Evolutionary conservation across 2,329 filamentous ascomycete genomes (phyloP).

Genomic region (Thielaviopsis ethacetica): DNA sequence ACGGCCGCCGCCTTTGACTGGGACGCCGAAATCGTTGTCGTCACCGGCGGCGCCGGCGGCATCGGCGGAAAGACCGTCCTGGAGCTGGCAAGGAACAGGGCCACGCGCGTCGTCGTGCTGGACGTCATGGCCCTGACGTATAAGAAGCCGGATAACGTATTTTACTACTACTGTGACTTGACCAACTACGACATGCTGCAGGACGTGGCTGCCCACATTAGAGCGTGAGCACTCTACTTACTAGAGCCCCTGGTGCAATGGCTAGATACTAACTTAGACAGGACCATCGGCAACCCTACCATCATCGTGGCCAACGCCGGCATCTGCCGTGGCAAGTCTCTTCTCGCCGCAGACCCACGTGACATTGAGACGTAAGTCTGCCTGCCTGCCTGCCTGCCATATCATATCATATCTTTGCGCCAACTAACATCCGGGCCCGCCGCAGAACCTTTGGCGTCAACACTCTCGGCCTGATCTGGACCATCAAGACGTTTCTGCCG

Average conservation of each 20-base stretch:
- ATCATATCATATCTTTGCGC: no score
- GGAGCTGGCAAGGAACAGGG: slow-evolving; percentile 29
- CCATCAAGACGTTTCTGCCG: slow-evolving; percentile 39
- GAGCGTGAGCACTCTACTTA: not conserved
- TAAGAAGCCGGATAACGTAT: slow-evolving; percentile 23
- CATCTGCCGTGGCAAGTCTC: slow-evolving; percentile 31
- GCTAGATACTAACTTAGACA: not conserved
- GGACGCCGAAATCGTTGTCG: slow-evolving; percentile 37
- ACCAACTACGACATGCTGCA: slow-evolving; percentile 28
- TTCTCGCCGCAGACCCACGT: slow-evolving; percentile 30
- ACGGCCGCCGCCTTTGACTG: slow-evolving; percentile 30
- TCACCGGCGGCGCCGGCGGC: slow-evolving; percentile 44
- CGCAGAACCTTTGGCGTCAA: slow-evolving; percentile 40
- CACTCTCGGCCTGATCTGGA: slow-evolving; percentile 37
- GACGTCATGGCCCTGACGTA: slow-evolving; percentile 36
- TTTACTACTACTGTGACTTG: slow-evolving; percentile 41
- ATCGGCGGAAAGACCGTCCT: slow-evolving; percentile 39
- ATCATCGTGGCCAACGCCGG: slow-evolving; percentile 39
- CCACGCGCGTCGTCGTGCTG: slow-evolving; percentile 39
- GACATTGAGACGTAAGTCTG: slow-evolving; percentile 21
- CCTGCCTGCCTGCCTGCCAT: no score
- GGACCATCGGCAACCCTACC: slow-evolving; percentile 24
- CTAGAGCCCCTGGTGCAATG: no score
- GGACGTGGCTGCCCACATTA: slow-evolving; percentile 24
- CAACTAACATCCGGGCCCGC: not conserved